Percentiles rank a stretch among this genome's conserved stretches.
These are phyloP conservation scores for Paramecium biaurelia DNA, from an alignment of 73 alveolate species.

Conservation along the genomic window DNA sequence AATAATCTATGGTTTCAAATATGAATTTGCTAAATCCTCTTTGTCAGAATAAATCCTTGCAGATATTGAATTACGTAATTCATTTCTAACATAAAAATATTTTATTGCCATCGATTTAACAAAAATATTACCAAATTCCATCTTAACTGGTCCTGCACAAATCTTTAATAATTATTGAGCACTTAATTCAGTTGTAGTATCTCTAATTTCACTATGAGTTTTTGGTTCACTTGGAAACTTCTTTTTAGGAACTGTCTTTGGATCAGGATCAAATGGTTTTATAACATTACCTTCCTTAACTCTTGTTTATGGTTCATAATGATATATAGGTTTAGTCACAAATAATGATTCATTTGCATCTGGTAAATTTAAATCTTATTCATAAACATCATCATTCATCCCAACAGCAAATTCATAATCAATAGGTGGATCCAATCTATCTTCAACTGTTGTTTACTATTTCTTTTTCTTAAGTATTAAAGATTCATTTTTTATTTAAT, in stretches of 20 bases:
- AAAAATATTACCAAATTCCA: slow-evolving; percentile 93
- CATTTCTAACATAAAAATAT: slow-evolving; percentile 91
- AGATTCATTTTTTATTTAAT: slow-evolving; percentile 77
- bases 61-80: slow-evolving; percentile 86
- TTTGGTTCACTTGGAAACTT: slow-evolving; percentile 87
- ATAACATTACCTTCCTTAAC: slow-evolving; percentile 18
- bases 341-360: slow-evolving; percentile 81
- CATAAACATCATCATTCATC: slow-evolving; percentile 46
- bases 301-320: slow-evolving; percentile 73
- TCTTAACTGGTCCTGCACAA: slow-evolving; percentile 90
- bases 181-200: slow-evolving; percentile 81
- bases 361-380: slow-evolving; percentile 50
- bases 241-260: slow-evolving; percentile 86
- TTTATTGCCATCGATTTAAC: slow-evolving; percentile 86
- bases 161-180: slow-evolving; percentile 92
- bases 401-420: slow-evolving; percentile 67
- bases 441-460: slow-evolving; percentile 54
- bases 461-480: slow-evolving; percentile 68
- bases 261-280: slow-evolving; percentile 70
- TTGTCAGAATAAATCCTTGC: slow-evolving; percentile 86
- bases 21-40: slow-evolving; percentile 79
- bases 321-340: slow-evolving; percentile 82
- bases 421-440: slow-evolving; percentile 47
- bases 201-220: slow-evolving; percentile 97
- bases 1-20: slow-evolving; percentile 88